These are phyloP conservation scores for Nematodospora anomalae DNA, from an alignment of 1,139 yeast species.

Conservation along the genomic window DNA sequence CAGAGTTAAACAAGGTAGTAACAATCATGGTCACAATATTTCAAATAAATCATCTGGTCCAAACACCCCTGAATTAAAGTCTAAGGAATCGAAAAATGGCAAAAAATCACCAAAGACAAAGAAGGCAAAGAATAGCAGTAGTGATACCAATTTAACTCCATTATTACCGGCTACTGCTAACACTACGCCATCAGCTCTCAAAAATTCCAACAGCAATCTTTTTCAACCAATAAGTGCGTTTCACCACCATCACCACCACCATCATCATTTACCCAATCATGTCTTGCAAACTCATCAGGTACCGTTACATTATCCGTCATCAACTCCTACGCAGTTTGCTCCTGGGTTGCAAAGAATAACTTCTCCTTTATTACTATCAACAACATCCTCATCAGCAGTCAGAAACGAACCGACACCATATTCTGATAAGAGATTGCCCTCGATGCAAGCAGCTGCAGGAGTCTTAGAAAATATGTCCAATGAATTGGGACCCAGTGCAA, in stretches of 20 bases:
- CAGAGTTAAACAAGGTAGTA: slow-evolving; percentile 58
- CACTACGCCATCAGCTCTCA: slow-evolving; percentile 15
- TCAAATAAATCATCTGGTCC: slow-evolving; percentile 33
- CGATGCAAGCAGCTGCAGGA: slow-evolving; percentile 53
- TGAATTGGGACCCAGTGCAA: slow-evolving; percentile 48
- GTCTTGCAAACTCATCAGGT: slow-evolving; percentile 39
- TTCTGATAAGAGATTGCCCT: slow-evolving; percentile 18
- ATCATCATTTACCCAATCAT: slow-evolving; percentile 22
- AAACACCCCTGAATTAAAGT: slow-evolving; percentile 48
- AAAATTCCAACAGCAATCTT: slow-evolving; percentile 2
- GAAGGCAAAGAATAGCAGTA: slow-evolving; percentile 21
- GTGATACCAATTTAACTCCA: slow-evolving; percentile 26
- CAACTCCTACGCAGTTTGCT: slow-evolving; percentile 71
- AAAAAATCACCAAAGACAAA: slow-evolving; percentile 36
- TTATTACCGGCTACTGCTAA: slow-evolving; percentile 24
- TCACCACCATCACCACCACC: slow-evolving; percentile 16
- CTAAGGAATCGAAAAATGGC: slow-evolving; percentile 31
- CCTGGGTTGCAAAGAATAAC: slow-evolving; percentile 63
- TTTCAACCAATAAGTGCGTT: background rate
- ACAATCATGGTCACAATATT: slow-evolving; percentile 17
- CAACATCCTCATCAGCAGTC: slow-evolving; percentile 44
- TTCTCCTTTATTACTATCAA: slow-evolving; percentile 57
- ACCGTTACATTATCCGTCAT: slow-evolving; percentile 65
- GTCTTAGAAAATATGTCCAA: slow-evolving; percentile 59
- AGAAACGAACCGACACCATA: slow-evolving; percentile 20